phyloP scores from a whole-genome alignment of 805 yeast genomes.

The Wickerhamomyces chambardii region DNA sequence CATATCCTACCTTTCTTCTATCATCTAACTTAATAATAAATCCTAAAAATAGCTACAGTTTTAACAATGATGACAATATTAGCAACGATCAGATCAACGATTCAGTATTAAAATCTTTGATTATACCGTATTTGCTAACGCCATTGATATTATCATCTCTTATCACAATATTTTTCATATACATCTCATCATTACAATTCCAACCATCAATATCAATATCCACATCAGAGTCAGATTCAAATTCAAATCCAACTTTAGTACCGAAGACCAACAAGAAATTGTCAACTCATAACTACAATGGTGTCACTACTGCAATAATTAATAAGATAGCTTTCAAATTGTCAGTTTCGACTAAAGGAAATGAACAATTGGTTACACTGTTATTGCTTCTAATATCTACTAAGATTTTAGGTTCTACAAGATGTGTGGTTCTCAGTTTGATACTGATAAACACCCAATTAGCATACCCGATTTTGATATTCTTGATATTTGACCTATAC shows the following conservation, averaged over 20 bases:
- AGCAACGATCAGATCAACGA: neutral
- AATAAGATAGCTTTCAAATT: too few species aligned
- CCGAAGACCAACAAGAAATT: neutral
- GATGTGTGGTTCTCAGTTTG: neutral
- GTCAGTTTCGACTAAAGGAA: too few species aligned
- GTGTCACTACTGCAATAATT: too few species aligned
- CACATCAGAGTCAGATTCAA: neutral
- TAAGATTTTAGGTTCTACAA: neutral
- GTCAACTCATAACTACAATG: too few species aligned
- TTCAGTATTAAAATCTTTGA: neutral
- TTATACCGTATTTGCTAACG: conserved; percentile 1
- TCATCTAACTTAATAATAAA: conserved; percentile 10
- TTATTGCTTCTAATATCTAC: neutral
- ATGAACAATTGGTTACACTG: neutral
- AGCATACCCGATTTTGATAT: too few species aligned
- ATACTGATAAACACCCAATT: neutral
- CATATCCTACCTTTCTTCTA: conserved; percentile 16
- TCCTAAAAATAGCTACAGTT: neutral
- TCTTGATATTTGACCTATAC: neutral
- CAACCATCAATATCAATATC: neutral
- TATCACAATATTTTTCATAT: conserved; percentile 6
- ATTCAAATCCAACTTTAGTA: too few species aligned
- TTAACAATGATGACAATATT: neutral
- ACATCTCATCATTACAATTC: neutral
- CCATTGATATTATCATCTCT: conserved; percentile 10